Evolutionary conservation across 345 rosid genomes (phyloP), one percentile per base, ranked within the genome.

Genomic region (Fremontodendron californicum): DNA sequence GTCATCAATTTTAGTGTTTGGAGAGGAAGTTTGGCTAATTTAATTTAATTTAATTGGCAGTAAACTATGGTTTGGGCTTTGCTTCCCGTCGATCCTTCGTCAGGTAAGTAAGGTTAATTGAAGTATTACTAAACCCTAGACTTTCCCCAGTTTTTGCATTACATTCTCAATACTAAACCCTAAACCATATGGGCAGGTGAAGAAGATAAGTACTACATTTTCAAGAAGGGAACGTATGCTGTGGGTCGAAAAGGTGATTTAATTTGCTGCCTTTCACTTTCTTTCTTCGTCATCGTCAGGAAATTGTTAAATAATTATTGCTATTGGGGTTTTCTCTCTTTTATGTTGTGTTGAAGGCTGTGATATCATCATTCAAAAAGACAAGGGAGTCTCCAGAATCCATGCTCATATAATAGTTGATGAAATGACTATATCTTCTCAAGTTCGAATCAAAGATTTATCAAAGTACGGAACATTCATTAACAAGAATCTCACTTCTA

Each of bases 381-480:
- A 93, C 85, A 95, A 88, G 79, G 99, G 97, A 15, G 96, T 93
- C 37, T 95, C 98, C 45, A 87, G 99, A 67, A 79, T 90, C 81
- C 99, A 93, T 81, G 93, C 97, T 0, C 94, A 93, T 86, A 82
- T 95, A 78, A 74, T 77, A 62, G 83, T 92, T n/a, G 92, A 90
- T 78, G 85, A 85, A 80, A 86, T 91, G 86, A 29, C 71, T 65
- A 6, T 70, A 65, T 65, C 87, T 43, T 85, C 87, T 57, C 68
- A 79, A 40, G 86, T 88, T 75, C 81, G 84, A 78, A 81, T 95
- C 37, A 89, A 85, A 86, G 98, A 93, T 85, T 88, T 87, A 73
- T 95, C 99, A 1, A 95, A 93, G 73, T 95, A 93, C 81, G 99
- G 99, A 55, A 95, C 99, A 7, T 89, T 90, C 82, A 48, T 95